These are phyloP conservation scores for Abelmoschus esculentus DNA, from an alignment of 345 rosid genomes.

Conservation along the genomic window DNA sequence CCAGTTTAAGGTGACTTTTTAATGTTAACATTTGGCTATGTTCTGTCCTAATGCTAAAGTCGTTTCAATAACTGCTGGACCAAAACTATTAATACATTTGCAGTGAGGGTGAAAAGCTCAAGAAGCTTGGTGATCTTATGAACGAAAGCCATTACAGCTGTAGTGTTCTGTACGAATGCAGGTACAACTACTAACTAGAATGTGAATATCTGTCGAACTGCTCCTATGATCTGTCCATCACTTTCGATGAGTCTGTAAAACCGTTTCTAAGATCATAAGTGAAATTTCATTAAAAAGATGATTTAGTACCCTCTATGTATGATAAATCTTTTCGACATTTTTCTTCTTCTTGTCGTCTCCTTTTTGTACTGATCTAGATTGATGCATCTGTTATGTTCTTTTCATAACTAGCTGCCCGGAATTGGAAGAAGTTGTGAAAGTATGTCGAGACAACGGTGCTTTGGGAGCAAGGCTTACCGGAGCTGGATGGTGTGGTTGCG, in stretches of 20 bases:
- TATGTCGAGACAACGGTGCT: constrained; percentile 63
- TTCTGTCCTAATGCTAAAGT: constrained; percentile 8
- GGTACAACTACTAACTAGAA: constrained; percentile 29
- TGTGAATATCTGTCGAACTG: no score
- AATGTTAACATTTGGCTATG: background rate
- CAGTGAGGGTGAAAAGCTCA: constrained; percentile 83
- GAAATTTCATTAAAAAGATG: no score
- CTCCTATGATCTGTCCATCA: no score
- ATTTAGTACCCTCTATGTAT: no score
- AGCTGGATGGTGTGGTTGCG: constrained; percentile 99
- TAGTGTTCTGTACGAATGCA: constrained; percentile 87
- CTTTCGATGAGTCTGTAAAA: no score
- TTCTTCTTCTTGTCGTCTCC: no score
- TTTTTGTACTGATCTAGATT: no score
- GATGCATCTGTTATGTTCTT: no score
- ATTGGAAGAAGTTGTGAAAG: constrained; percentile 80
- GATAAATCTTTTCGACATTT: no score
- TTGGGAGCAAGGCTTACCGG: constrained; percentile 96
- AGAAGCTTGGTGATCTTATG: constrained; percentile 89
- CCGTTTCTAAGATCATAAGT: no score
- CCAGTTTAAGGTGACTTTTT: constrained; percentile 46
- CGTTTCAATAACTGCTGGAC: background rate
- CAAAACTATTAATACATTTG: constrained; percentile 2
- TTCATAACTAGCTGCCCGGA: constrained; percentile 64
- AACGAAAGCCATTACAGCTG: constrained; percentile 92